Percentiles rank a stretch among this genome's conserved stretches.
Evolutionary conservation across 768 basidiomycete species (phyloP).

Genomic region (Lentinula guzmanii): DNA sequence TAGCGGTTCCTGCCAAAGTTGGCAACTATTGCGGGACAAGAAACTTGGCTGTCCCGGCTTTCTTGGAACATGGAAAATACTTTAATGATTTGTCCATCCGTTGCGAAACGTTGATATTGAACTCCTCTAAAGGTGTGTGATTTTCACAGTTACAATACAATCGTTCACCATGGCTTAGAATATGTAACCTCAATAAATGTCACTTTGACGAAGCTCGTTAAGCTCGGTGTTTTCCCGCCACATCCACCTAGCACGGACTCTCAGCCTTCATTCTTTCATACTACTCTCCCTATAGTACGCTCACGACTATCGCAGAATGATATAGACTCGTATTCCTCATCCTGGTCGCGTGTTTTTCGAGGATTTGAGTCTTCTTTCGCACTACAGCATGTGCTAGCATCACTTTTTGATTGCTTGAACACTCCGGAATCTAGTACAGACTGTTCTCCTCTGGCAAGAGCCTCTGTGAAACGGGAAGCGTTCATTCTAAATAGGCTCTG

Average conservation of each 20-base stretch:
- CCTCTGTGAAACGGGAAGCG: conserved; percentile 48
- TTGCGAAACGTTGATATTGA: conserved; percentile 42
- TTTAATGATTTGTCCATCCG: conserved; percentile 47
- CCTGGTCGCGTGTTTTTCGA: conserved; percentile 44
- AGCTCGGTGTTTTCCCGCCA: conserved; percentile 59
- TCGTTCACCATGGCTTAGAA: conserved; percentile 21
- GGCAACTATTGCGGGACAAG: conserved; percentile 59
- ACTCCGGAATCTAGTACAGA: conserved; percentile 24
- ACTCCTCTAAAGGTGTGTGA: conserved; percentile 34
- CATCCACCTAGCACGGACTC: conserved; percentile 43
- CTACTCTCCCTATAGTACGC: conserved; percentile 44
- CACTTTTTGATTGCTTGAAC: conserved; percentile 48
- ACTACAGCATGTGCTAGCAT: conserved; percentile 52
- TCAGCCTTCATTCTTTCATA: conserved; percentile 66
- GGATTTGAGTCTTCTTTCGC: conserved; percentile 44
- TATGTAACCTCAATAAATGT: conserved; percentile 39
- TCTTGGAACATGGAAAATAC: conserved; percentile 52
- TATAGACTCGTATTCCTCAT: conserved; percentile 31
- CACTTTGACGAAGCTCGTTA: conserved; percentile 61
- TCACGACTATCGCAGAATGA: conserved; percentile 23
- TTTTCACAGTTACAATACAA: conserved; percentile 5
- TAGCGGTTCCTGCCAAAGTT: conserved; percentile 69
- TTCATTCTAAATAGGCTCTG: conserved; percentile 56
- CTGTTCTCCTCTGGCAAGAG: conserved; percentile 26
- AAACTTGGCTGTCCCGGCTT: conserved; percentile 31